phyloP scores from a whole-genome alignment of 345 rosid species.

The Citrus sp. region DNA sequence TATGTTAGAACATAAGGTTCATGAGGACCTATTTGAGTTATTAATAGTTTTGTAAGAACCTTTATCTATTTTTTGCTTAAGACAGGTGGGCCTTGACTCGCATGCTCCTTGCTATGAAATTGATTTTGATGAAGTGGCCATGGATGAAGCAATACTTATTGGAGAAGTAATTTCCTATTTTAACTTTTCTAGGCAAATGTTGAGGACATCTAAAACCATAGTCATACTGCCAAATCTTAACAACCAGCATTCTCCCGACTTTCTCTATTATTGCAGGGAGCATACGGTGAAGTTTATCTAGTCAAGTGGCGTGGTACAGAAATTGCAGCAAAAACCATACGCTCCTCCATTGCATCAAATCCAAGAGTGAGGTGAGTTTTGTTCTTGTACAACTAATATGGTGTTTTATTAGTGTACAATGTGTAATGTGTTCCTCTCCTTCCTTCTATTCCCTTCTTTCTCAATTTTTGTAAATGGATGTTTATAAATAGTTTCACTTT shows the following conservation, averaged over 20 bases:
- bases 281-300: slow-evolving; percentile 57
- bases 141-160: slow-evolving; percentile 45
- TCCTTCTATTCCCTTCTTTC: background rate
- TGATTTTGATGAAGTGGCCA: slow-evolving; percentile 37
- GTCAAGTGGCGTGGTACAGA: slow-evolving; percentile 72
- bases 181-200: slow-evolving; percentile 10
- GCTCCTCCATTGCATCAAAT: slow-evolving; percentile 61
- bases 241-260: background rate
- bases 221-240: background rate
- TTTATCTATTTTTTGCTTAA: slow-evolving; percentile 12
- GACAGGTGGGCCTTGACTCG: slow-evolving; percentile 53
- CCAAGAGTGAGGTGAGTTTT: slow-evolving; percentile 53
- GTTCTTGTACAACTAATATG: background rate
- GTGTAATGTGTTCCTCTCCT: background rate
- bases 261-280: slow-evolving; percentile 34
- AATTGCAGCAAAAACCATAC: slow-evolving; percentile 66
- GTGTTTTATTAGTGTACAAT: background rate
- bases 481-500: background rate
- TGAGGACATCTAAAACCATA: background rate
- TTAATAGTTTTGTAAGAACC: background rate
- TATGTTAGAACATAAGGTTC: background rate
- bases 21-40: background rate
- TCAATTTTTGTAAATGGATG: background rate
- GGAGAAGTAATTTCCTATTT: slow-evolving; percentile 48
- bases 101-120: slow-evolving; percentile 47